Evolutionary conservation across 139 green algal species (phyloP).

Genomic region (Ettlia oleoabundans): DNA sequence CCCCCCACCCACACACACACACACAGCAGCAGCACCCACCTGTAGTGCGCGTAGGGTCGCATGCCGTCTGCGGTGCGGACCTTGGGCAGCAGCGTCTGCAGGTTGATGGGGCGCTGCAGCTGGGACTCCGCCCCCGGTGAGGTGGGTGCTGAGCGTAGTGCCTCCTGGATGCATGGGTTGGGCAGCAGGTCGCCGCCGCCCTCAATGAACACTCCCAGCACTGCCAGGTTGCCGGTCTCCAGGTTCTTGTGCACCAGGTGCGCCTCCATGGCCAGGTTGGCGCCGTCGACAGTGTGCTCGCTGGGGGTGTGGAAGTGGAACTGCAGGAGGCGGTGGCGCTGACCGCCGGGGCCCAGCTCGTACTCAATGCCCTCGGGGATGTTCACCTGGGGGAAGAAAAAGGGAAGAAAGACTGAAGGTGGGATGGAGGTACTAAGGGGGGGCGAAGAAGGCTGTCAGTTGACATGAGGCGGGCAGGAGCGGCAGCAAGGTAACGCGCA

Average conservation of each 20-base stretch:
- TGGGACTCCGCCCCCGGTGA: not conserved
- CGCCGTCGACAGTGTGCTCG: constrained; percentile 26
- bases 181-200: constrained; percentile 15
- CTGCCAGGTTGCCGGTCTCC: constrained; percentile 51
- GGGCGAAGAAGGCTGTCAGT: not conserved
- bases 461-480: too few relatives aligned
- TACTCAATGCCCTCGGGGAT: constrained; percentile 29
- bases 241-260: constrained; percentile 83
- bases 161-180: constrained; percentile 10
- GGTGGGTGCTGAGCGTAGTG: not conserved
- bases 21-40: not conserved
- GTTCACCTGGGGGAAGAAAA: not conserved
- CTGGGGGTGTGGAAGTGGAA: constrained; percentile 36
- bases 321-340: constrained; percentile 34
- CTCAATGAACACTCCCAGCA: constrained; percentile 34
- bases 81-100: constrained; percentile 62
- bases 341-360: constrained; percentile 8
- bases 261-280: constrained; percentile 71
- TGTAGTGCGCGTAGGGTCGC: constrained; percentile 72
- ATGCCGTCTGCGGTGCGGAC: constrained; percentile 9
- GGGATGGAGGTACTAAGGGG: not conserved
- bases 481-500: too few relatives aligned
- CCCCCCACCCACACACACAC: not conserved
- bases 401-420: not conserved
- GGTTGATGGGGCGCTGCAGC: constrained; percentile 46